These are phyloP conservation scores for Coniochaeta sp. DNA, from an alignment of 2,329 filamentous ascomycete genomes.

Conservation along the genomic window DNA sequence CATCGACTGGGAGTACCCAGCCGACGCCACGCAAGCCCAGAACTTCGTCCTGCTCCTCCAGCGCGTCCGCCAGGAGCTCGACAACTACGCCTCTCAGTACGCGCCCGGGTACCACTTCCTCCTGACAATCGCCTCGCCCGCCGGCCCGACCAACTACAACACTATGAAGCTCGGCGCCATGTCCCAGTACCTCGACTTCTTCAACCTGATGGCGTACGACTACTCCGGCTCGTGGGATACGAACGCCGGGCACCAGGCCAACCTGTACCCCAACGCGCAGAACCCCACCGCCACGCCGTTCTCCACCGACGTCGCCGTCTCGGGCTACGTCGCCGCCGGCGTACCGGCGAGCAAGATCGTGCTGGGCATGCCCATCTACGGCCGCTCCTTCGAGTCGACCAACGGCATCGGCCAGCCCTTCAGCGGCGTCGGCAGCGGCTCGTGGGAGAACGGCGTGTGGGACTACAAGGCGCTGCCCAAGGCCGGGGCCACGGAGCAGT, in stretches of 20 bases:
- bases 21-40: slow-evolving; percentile 28
- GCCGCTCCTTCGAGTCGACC: slow-evolving; percentile 59
- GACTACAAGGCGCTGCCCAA: slow-evolving; percentile 74
- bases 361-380: slow-evolving; percentile 76
- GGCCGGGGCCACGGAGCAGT: slow-evolving; percentile 46
- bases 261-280: slow-evolving; percentile 51
- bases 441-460: slow-evolving; percentile 69
- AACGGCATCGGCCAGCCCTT: slow-evolving; percentile 59
- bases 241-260: slow-evolving; percentile 61
- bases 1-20: slow-evolving; percentile 34
- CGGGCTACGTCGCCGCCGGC: slow-evolving; percentile 56
- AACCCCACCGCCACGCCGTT: slow-evolving; percentile 59
- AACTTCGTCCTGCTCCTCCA: slow-evolving; percentile 39
- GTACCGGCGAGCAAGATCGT: slow-evolving; percentile 61
- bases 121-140: slow-evolving; percentile 45
- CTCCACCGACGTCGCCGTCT: slow-evolving; percentile 58
- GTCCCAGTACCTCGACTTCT: slow-evolving; percentile 40
- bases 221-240: slow-evolving; percentile 63
- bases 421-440: slow-evolving; percentile 57
- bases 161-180: slow-evolving; percentile 38
- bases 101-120: slow-evolving; percentile 42
- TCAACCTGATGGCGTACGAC: slow-evolving; percentile 68
- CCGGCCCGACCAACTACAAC: slow-evolving; percentile 38
- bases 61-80: slow-evolving; percentile 37
- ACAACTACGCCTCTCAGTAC: slow-evolving; percentile 36